phyloP scores from a whole-genome alignment of 495 filamentous ascomycete genomes.

The Oidiodendron maius region DNA sequence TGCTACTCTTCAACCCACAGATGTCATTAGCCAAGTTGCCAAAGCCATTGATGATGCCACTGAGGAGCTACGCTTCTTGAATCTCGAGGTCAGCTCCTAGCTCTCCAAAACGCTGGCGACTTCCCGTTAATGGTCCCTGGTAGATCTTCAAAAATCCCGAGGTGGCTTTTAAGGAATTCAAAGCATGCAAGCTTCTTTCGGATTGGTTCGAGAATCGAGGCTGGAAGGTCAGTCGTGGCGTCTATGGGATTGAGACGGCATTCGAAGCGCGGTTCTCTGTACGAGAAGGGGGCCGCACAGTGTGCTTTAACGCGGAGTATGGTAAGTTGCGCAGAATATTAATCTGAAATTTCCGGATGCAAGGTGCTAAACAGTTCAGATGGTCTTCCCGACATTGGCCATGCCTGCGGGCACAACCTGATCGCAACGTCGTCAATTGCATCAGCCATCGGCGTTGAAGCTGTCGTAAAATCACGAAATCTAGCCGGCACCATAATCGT shows the following conservation, averaged over 20 bases:
- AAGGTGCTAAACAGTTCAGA: background rate
- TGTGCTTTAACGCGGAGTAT: conserved; percentile 55
- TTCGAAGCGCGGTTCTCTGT: conserved; percentile 31
- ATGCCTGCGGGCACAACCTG: conserved; percentile 65
- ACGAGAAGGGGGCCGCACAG: conserved; percentile 36
- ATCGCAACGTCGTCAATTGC: conserved; percentile 57
- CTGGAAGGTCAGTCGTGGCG: conserved; percentile 45
- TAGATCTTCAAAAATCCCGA: conserved; percentile 58
- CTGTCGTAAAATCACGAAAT: conserved; percentile 35
- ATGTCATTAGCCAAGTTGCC: background rate
- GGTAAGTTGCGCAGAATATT: background rate
- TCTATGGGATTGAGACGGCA: conserved; percentile 48
- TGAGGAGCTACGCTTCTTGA: background rate
- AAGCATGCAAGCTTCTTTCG: conserved; percentile 44
- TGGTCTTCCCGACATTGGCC: conserved; percentile 37
- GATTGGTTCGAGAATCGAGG: conserved; percentile 43
- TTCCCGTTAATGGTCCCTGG: background rate
- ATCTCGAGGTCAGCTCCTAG: background rate
- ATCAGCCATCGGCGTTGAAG: conserved; percentile 50
- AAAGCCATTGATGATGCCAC: background rate
- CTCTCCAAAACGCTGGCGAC: background rate
- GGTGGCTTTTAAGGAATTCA: conserved; percentile 48
- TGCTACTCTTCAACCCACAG: background rate
- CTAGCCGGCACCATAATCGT: conserved; percentile 52
- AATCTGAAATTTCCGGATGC: background rate